Base-by-base conservation (phyloP, 495 filamentous ascomycete species). In the Penicillium salamii region DNA sequence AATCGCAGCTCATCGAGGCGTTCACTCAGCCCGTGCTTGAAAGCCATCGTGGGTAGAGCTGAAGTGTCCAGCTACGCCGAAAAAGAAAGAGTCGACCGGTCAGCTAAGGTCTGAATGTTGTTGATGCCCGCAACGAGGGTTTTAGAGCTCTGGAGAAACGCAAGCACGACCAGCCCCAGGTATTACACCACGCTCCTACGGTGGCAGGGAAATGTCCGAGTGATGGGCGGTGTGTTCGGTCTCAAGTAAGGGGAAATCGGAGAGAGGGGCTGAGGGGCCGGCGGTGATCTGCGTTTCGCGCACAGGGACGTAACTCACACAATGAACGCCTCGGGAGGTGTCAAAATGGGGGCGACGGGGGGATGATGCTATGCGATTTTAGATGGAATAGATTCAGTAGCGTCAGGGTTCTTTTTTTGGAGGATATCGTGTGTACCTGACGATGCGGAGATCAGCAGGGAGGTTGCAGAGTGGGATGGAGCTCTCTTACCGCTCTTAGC, bases 1-100 rank as follows among this genome's bases (percentile, higher is more conserved):
- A 87, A 91, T 61, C 88, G 87, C 71, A 90, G 79, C 72, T 88
- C 83, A 65, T 87, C 84, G 73, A 84, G 74, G 65, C 82, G 79
- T 64, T 84, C 82, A 63, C 78, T 80, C 45, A 83, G 66, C 65
- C 78, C 78, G 65, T 81, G 78, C 49, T 83, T 80, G 73, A 82
- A 85, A 51, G 83, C 81, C 84, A 87, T 87, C 61, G 45, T 73
- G 62, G 66, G 57, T 52, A 53, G 46, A 57, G 51, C 56, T 53
- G 38, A 53, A 55, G 49, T 61, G 53, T 62, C 54, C 67, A 61
- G 67, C 70, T 73, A 66, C 48, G 55, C 48, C 53, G 42, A 45
- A 46, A n/a, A n/a, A n/a, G n/a, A n/a, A 56, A 57, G 36, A 42
- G 49, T 55, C 3, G 42, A 28, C 55, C 46, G 52, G 58, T 62